Conservation (phyloP, 1,139 yeast species). For the Kodamaea fungicola region DNA sequence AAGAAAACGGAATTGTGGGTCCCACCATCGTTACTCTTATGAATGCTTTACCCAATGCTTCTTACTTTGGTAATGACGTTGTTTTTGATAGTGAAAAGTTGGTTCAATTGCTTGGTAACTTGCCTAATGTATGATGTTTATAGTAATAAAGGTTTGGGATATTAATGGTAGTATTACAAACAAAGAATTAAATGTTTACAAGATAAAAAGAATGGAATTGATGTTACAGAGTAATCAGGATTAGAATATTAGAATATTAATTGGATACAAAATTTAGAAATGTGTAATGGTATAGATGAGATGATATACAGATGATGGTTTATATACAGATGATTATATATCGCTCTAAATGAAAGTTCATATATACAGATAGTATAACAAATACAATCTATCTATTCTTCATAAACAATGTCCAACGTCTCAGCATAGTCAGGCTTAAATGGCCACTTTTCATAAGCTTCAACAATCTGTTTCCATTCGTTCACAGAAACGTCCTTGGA, state of each 20-base stretch:
- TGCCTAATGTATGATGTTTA: constrained; percentile 21
- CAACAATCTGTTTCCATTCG: constrained; percentile 51
- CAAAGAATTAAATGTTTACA: too few species aligned
- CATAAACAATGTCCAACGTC: constrained; percentile 18
- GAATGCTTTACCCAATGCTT: constrained; percentile 50
- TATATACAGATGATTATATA: too few species aligned
- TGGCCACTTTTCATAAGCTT: constrained; percentile 71
- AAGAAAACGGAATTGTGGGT: constrained; percentile 35
- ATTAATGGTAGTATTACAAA: too few species aligned
- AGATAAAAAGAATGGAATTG: too few species aligned
- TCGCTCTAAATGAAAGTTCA: not conserved
- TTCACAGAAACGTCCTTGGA: constrained; percentile 50
- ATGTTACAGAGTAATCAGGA: too few species aligned
- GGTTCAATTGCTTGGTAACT: constrained; percentile 38
- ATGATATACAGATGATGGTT: too few species aligned
- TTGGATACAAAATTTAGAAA: too few species aligned
- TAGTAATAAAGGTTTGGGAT: not conserved
- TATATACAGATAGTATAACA: not conserved
- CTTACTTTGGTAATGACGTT: constrained; percentile 44
- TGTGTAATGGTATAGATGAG: too few species aligned
- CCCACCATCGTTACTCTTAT: constrained; percentile 53
- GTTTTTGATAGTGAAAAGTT: constrained; percentile 39
- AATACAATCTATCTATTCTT: constrained; percentile 13
- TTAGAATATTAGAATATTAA: too few species aligned
- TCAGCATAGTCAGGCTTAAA: constrained; percentile 60